Evolutionary conservation across 1,284 basidiomycete genomes (phyloP).

Genomic region (Neonothopanus nambi): DNA sequence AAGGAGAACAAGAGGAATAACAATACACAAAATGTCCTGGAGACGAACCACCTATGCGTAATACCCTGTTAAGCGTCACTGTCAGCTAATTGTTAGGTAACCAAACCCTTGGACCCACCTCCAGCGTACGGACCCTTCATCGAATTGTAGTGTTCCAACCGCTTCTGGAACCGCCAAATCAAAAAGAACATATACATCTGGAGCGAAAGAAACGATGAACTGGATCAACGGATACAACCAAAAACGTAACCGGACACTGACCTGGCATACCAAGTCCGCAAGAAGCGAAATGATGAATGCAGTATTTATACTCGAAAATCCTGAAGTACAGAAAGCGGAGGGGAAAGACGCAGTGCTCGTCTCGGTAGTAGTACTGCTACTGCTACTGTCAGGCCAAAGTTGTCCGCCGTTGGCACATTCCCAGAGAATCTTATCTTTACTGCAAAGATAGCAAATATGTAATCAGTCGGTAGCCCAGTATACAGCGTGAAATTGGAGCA

Average conservation of each 20-base stretch:
- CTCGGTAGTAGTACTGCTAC: constrained; percentile 23
- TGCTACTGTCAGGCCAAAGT: constrained; percentile 61
- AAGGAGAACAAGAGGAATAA: constrained; percentile 17
- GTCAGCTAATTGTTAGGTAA: constrained; percentile 21
- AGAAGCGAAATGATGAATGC: constrained; percentile 70
- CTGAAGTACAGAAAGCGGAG: constrained; percentile 59
- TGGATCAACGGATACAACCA: neutral
- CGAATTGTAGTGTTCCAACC: constrained; percentile 62
- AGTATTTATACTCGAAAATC: constrained; percentile 64
- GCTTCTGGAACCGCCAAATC: constrained; percentile 69
- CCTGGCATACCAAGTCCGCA: constrained; percentile 71
- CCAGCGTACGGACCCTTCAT: constrained; percentile 66
- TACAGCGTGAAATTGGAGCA: constrained; percentile 10
- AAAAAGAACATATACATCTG: constrained; percentile 75
- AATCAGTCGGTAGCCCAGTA: constrained; percentile 14
- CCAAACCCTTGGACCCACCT: constrained; percentile 40
- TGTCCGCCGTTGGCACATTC: constrained; percentile 76
- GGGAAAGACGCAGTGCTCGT: constrained; percentile 52
- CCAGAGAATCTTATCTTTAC: constrained; percentile 73
- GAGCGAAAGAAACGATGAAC: neutral
- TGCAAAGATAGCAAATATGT: constrained; percentile 27
- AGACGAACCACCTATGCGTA: constrained; percentile 37
- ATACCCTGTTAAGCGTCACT: constrained; percentile 37
- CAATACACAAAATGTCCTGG: constrained; percentile 28
- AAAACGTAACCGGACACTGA: constrained; percentile 32